These are phyloP conservation scores for Colletotrichum sp. DNA, from an alignment of 2,329 filamentous ascomycete species.

Conservation along the genomic window DNA sequence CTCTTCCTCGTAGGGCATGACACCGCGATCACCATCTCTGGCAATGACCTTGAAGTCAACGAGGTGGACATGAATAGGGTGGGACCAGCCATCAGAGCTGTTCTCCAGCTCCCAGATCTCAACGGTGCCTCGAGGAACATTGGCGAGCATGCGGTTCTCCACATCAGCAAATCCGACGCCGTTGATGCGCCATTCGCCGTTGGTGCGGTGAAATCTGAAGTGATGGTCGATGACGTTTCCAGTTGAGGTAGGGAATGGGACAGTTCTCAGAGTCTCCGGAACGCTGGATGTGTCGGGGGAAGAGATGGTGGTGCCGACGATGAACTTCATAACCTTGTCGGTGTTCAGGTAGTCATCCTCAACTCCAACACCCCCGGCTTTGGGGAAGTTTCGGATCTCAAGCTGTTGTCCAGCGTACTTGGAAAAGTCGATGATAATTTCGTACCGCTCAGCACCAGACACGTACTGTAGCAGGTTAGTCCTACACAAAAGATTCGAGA, in stretches of 20 bases:
- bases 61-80: constrained; percentile 63
- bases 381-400: neutral
- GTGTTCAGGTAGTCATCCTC: neutral
- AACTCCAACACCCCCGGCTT: neutral
- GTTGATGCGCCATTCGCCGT: neutral
- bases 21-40: neutral
- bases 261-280: neutral
- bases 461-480: neutral
- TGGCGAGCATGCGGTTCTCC: constrained; percentile 15
- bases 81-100: constrained; percentile 52
- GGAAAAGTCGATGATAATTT: neutral
- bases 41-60: constrained; percentile 57
- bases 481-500: neutral
- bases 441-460: neutral
- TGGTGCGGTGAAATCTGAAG: neutral
- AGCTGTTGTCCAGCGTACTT: neutral
- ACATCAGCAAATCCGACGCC: neutral
- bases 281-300: neutral
- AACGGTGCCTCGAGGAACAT: constrained; percentile 47
- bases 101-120: constrained; percentile 58
- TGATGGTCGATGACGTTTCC: neutral
- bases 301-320: neutral
- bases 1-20: neutral
- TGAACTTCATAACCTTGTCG: neutral
- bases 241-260: neutral